Base-by-base conservation (phyloP, 768 basidiomycete species). In the Rhizopogon sp. region DNA sequence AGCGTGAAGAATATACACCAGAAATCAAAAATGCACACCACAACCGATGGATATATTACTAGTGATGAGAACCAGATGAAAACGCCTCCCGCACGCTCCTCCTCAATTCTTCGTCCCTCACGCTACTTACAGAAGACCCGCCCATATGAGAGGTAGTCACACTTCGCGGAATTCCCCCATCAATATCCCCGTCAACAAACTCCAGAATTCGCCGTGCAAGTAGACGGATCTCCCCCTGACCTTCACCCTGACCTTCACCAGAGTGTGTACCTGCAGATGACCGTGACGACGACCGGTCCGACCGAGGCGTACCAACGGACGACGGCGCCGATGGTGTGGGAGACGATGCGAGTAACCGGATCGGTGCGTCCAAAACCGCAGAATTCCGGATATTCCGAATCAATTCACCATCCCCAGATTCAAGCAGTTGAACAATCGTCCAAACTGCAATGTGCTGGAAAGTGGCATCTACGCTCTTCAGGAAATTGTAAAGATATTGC, bases 401-500 rank as follows among this genome's bases (percentile, higher is more conserved):
- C 41, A 98, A 76, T 66, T 91, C 87, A 17, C 90, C 88, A 70
- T 98, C 94, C 58, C 92, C 90, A n/a, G 96, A 96, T 69, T 99
- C 97, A 28, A 99, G 78, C 20, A 99, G 74, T 67, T 99, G 97
- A 25, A 98, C 95, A 61, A 98, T 95, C 0, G 97, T 98, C 97
- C 97, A 99, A 43, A 99, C 94, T 35, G 97, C 97, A 59, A 98
- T 99, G 67, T 99, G 97, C 70, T 98, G 95, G 87, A 99, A 99
- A 1, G 97, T 99, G 13, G 92, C 88, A 65, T 99, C 97, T 6
- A 89, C 77, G 65, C 91, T 95, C 41, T 84, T 91, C 62, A 99
- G 73, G 83, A 99, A 99, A 43, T 92, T 83, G 67, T 92, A 88
- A 43, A 99, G 78, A 72, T 99, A 99, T 57, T 82, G 83, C 69